Conservation (phyloP, 129 eudicot species). For the Solidago caesia region DNA sequence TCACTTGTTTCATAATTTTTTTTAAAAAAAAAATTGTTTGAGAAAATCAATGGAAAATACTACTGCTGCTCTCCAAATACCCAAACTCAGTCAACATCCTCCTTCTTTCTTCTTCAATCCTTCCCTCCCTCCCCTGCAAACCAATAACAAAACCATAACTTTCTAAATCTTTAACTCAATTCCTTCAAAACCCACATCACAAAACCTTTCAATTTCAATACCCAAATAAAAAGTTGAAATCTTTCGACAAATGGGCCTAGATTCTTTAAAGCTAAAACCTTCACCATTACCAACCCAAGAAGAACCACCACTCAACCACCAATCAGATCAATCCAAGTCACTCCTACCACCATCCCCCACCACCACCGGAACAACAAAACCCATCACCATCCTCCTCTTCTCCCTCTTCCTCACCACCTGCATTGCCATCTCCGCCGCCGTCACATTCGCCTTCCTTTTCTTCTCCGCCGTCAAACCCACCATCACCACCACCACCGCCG, state of each 20-base stretch:
- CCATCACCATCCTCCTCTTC: conserved; percentile 28
- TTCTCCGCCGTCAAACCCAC: conserved; percentile 28
- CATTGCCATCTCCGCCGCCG: conserved; percentile 44
- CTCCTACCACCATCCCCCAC: conserved; percentile 29
- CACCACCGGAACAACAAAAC: conserved; percentile 20
- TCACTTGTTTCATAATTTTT: too few species aligned
- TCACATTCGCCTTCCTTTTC: conserved; percentile 49
- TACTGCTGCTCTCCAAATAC: too few species aligned
- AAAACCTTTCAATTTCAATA: background rate
- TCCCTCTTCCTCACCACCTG: conserved; percentile 49
- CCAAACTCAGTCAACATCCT: background rate
- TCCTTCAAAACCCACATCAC: background rate
- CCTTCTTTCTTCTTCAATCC: background rate
- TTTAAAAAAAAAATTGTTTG: too few species aligned
- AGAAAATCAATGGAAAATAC: too few species aligned
- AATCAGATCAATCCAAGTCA: conserved; percentile 33
- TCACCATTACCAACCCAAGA: conserved; percentile 32
- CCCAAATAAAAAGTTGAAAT: background rate
- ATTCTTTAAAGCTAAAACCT: conserved; percentile 34
- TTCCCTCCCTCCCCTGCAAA: background rate
- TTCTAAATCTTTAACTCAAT: background rate
- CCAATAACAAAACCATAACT: conserved; percentile 2
- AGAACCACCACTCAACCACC: conserved; percentile 32
- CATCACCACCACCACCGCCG: conserved; percentile 24
- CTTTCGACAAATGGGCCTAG: conserved; percentile 29